phyloP scores from a whole-genome alignment of 345 rosid species.

The Geranium rotundifolium region DNA sequence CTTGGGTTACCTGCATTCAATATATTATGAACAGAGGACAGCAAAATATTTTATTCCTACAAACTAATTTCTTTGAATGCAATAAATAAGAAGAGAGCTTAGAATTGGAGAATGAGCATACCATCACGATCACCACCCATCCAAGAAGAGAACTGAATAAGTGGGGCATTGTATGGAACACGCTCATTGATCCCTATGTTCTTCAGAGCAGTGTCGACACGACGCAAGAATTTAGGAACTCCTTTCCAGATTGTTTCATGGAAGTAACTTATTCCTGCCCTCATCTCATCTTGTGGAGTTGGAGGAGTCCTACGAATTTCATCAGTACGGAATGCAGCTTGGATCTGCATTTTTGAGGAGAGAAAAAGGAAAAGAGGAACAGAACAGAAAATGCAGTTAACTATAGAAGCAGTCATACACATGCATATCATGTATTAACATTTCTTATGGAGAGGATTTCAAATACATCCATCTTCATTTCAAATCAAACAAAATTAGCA shows the following conservation, averaged over 20 bases:
- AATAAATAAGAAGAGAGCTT: no score
- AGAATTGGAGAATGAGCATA: conserved; percentile 9
- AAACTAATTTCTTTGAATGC: no score
- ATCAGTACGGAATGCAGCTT: conserved; percentile 99
- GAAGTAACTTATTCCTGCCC: conserved; percentile 65
- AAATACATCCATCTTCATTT: no score
- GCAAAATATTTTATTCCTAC: neutral
- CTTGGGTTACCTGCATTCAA: conserved; percentile 74
- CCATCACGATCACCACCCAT: conserved; percentile 99
- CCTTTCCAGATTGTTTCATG: conserved; percentile 99
- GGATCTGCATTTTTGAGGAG: conserved; percentile 40
- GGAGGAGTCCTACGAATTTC: conserved; percentile 97
- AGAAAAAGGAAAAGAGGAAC: neutral
- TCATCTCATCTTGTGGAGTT: conserved; percentile 64
- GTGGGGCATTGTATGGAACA: conserved; percentile 95
- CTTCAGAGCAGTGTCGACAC: conserved; percentile 91
- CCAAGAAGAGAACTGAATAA: conserved; percentile 97
- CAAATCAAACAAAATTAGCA: no score
- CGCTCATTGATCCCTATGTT: conserved; percentile 87
- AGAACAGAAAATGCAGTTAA: no score
- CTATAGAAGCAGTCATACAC: no score
- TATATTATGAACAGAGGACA: neutral
- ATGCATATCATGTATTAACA: no score
- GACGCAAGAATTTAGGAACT: conserved; percentile 93
- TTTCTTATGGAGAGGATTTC: no score